Base-by-base conservation (phyloP, 352 stramenopile genomes). In the Phytophthora meadii region DNA sequence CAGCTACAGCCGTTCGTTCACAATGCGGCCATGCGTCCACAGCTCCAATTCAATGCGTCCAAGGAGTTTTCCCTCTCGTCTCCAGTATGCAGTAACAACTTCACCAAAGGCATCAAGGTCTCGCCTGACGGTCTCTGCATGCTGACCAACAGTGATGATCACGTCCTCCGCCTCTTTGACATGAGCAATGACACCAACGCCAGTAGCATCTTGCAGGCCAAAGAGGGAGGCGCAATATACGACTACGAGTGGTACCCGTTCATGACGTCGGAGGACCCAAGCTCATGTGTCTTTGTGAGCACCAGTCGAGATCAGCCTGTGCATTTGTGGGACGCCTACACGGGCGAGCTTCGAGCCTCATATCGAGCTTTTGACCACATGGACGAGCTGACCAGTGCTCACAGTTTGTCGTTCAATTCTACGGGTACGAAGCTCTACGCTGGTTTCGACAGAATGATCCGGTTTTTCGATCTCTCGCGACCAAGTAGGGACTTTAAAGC, bases 251-350 rank as follows among this genome's bases (percentile, higher is more conserved):
- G 92, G 92, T 97, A 94, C 46, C 89, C 88, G 7, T 88, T 84
- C 68, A 96, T 97, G 88, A 79, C 76, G 44, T 97, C 88, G 24
- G 45, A 59, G 19, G 74, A 93, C 42, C 89, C 90, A 8, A 74
- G 67, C 47, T 90, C 83, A 24, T 96, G 90, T 65, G 87, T 92
- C 63, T 97, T 97, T 71, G 70, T 93, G 48, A 90, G 70, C 64
- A 94, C 89, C 27, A 91, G 81, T 70, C 85, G 85, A 54, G 90
- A 96, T 64, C 88, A 95, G 25, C 92, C 92, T 3, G 75, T 97
- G 48, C 91, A 97, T 75, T 82, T 98, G 70, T 98, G 91, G 91
- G 91, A 97, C 66, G 92, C 92, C 32, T 97, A 94, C 68, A 97
- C 74, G 0, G 92, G 92, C 10, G 65, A 63, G 17, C 70, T 97